phyloP scores from a whole-genome alignment of 1,139 yeast genomes.

The Candida gigantensis region DNA sequence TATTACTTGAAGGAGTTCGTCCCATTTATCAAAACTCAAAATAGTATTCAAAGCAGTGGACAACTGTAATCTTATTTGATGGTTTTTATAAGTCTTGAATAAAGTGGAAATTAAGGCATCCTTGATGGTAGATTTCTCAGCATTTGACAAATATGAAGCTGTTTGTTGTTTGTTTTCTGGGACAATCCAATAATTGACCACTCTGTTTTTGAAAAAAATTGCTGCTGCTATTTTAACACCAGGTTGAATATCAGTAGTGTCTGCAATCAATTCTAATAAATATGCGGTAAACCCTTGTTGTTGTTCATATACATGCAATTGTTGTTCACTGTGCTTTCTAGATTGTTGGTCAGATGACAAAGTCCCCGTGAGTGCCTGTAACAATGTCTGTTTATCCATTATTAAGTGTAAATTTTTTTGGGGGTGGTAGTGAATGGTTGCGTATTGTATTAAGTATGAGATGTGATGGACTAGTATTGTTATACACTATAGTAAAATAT shows the following conservation, averaged over 20 bases:
- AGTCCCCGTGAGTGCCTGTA: constrained; percentile 46
- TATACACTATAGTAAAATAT: too few species aligned
- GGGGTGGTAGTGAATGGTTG: too few species aligned
- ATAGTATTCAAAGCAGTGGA: constrained; percentile 46
- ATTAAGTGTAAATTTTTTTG: constrained; percentile 1
- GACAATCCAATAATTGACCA: constrained; percentile 56
- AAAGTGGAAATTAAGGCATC: constrained; percentile 50
- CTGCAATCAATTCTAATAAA: constrained; percentile 54
- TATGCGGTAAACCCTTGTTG: constrained; percentile 61
- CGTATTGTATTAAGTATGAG: too few species aligned
- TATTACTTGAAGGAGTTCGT: constrained; percentile 36
- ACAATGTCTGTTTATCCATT: constrained; percentile 47
- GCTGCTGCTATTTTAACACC: constrained; percentile 64
- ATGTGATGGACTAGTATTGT: too few species aligned
- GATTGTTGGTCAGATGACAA: constrained; percentile 39
- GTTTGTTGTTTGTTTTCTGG: constrained; percentile 38
- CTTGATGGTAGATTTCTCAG: constrained; percentile 56
- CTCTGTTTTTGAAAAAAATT: constrained; percentile 67
- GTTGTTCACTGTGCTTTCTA: constrained; percentile 46
- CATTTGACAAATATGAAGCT: constrained; percentile 35
- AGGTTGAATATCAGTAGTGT: constrained; percentile 37
- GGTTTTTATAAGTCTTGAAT: constrained; percentile 35
- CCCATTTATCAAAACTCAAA: constrained; percentile 48
- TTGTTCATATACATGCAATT: constrained; percentile 40
- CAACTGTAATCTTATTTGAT: constrained; percentile 41